Evolutionary conservation across 768 basidiomycete genomes (phyloP).

Genomic region (Tulasnella sp.): DNA sequence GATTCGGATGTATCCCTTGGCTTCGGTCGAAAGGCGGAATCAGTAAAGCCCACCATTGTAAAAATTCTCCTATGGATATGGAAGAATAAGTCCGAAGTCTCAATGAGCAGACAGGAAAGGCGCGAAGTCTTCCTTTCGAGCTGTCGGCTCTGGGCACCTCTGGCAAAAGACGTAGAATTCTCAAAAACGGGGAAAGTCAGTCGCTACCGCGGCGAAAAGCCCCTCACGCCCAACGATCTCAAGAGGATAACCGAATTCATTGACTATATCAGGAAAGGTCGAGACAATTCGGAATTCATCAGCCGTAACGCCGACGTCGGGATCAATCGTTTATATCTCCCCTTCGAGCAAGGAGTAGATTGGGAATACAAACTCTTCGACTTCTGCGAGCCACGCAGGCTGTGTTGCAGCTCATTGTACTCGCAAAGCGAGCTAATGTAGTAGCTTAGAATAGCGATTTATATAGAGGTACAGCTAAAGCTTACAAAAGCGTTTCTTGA

Average conservation of each 20-base stretch:
- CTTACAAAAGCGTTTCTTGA: too few species aligned
- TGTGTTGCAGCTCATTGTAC: neutral
- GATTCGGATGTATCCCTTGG: too few species aligned
- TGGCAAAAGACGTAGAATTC: neutral
- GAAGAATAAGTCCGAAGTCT: neutral
- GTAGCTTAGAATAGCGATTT: too few species aligned
- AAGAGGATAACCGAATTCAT: neutral
- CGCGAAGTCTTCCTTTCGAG: neutral
- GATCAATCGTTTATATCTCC: neutral
- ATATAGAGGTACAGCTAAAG: too few species aligned
- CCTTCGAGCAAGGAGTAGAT: neutral
- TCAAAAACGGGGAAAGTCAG: too few species aligned
- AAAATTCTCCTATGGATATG: neutral
- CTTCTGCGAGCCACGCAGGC: neutral
- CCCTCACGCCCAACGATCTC: neutral
- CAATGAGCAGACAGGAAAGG: neutral
- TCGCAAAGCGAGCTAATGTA: neutral
- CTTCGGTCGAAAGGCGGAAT: neutral
- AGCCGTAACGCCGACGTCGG: neutral
- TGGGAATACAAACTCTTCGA: neutral
- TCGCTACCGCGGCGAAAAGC: too few species aligned
- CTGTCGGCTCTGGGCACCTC: neutral
- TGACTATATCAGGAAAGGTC: neutral
- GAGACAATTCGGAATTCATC: neutral
- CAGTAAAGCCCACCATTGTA: neutral